Evolutionary conservation across 345 rosid genomes (phyloP).

Genomic region (Pugionium dolabratum): DNA sequence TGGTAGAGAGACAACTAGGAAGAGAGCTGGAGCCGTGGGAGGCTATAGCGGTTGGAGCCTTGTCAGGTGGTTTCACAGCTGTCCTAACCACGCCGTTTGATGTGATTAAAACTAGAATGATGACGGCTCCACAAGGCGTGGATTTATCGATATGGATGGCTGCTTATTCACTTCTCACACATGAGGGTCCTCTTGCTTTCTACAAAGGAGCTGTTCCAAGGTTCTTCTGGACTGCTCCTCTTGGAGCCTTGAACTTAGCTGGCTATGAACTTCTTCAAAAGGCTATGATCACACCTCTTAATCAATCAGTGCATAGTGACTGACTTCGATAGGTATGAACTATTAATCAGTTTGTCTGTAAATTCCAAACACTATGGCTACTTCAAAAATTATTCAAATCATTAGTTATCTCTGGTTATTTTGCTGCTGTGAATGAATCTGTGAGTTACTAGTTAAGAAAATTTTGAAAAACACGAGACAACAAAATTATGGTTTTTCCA

Average conservation of each 20-base stretch:
- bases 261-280: conserved; percentile 86
- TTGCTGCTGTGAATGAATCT: too few relatives aligned
- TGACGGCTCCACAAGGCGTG: conserved; percentile 88
- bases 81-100: conserved; percentile 87
- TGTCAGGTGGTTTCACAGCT: conserved; percentile 89
- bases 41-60: conserved; percentile 73
- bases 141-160: conserved; percentile 71
- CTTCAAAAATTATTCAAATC: too few relatives aligned
- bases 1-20: conserved; percentile 57
- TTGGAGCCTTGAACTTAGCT: conserved; percentile 96
- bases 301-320: conserved; percentile 20
- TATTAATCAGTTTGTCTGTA: neutral
- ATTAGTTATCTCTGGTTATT: too few relatives aligned
- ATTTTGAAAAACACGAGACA: too few relatives aligned
- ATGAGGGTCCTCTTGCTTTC: conserved; percentile 79
- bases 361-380: too few relatives aligned
- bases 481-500: too few relatives aligned
- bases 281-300: conserved; percentile 52
- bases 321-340: neutral
- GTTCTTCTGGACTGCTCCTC: conserved; percentile 95
- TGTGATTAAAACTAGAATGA: conserved; percentile 93
- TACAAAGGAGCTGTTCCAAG: conserved; percentile 93
- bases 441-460: too few relatives aligned
- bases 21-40: conserved; percentile 94
- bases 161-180: conserved; percentile 65